Base-by-base conservation (phyloP, 2,329 filamentous ascomycete genomes). In the Herpomyces periplanetae region DNA sequence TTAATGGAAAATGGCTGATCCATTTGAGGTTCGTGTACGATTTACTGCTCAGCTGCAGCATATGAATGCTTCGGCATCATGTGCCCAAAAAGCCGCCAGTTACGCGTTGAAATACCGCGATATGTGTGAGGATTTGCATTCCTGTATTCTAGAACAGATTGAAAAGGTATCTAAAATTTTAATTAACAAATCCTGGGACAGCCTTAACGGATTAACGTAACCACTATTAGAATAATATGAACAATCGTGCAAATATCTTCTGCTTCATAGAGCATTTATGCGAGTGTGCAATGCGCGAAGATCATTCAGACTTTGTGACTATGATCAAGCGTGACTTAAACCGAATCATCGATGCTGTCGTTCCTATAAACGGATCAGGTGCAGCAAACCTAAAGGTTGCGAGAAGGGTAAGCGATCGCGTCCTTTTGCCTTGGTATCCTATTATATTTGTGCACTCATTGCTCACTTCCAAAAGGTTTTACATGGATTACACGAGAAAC, bases 261-360 rank as follows among this genome's bases (percentile, higher is more conserved):
- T 96, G 85, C 41, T 96, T 96, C 39, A 63, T 96, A 33, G 75
- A 91, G 33, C 64, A 75, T 29, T 66, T 96, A 28, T 65, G 84
- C 34, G 75, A 91, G 34, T 49, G 69, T 40, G 65, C 69, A 10
- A 50, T 55, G 25, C 63, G 58, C 27, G 65, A 69, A 27, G 53
- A 57, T 26, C 59, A 80, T 29, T 42, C 51, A 20, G 60, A 68
- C 25, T 96, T 87, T 33, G 58, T 88, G 11, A 56, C 63, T 19
- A 88, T 91, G 69, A 66, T 96, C 41, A 66, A 87, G 39, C 51
- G 73, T 17, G 80, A 96, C 34, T 85, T 96, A 15, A 48, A 84
- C 13, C 51, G 65, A 5, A 64, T 96, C 5, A 68, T 96, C 8
- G 73, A 91, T 34, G 65, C 69, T 1, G 84, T 91, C 6, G 69